A percentile compares a stretch with the other conserved stretches of the same genome.
Conservation (phyloP, 495 filamentous ascomycete genomes). For the Neurospora terricola region DNA sequence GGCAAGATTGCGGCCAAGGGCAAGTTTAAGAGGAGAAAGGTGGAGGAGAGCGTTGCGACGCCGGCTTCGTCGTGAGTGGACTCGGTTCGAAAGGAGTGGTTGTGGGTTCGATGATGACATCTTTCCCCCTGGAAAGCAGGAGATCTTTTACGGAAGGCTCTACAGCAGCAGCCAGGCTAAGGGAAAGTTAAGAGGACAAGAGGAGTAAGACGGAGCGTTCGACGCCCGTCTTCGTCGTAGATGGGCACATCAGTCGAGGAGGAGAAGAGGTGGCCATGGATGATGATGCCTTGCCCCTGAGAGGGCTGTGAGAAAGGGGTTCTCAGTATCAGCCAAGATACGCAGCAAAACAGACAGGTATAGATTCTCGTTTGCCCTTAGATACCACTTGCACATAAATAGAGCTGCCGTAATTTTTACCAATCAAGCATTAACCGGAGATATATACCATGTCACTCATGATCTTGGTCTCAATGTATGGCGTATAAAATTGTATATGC, state of each 20-base stretch:
- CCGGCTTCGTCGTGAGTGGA: slow-evolving; percentile 6
- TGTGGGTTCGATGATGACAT: neutral
- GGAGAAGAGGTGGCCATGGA: neutral
- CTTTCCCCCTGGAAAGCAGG: neutral
- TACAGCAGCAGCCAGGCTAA: neutral
- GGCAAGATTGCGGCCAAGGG: slow-evolving; percentile 76
- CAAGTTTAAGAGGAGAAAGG: slow-evolving; percentile 53
- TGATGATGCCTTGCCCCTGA: neutral
- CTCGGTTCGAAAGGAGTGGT: neutral
- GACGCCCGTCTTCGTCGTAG: neutral
- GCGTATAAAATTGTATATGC: neutral
- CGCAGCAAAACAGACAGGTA: neutral
- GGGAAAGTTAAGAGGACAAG: neutral
- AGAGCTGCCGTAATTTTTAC: neutral
- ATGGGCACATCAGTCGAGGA: neutral
- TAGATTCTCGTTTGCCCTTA: neutral
- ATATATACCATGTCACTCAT: neutral
- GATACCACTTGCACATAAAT: neutral
- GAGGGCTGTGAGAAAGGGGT: neutral
- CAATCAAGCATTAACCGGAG: neutral
- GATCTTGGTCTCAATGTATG: neutral
- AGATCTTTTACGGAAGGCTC: neutral
- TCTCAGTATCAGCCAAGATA: neutral
- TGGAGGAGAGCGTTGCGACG: slow-evolving; percentile 28
- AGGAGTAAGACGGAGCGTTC: neutral